Evolutionary conservation across 2,329 filamentous ascomycete species (phyloP).

Genomic region (Aspergillus latus): DNA sequence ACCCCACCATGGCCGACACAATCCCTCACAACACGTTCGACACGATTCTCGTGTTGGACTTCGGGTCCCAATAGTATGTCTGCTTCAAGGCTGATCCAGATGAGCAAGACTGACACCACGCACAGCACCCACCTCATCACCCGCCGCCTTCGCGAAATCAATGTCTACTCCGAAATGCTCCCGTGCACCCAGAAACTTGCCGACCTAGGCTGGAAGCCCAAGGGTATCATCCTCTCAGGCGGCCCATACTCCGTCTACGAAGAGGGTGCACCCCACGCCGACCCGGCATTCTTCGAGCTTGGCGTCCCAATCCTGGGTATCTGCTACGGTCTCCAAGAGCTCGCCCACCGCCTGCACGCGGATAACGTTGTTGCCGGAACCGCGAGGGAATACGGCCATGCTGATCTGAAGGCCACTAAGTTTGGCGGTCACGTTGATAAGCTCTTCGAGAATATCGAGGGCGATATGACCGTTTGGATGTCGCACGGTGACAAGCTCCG

Average conservation of each 20-base stretch:
- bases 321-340: constrained; percentile 67
- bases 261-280: constrained; percentile 71
- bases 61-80: constrained; percentile 48
- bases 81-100: background rate
- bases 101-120: constrained; percentile 1
- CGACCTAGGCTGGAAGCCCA: constrained; percentile 75
- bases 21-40: constrained; percentile 46
- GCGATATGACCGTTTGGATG: constrained; percentile 77
- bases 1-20: constrained; percentile 20
- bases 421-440: constrained; percentile 65
- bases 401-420: constrained; percentile 62
- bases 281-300: constrained; percentile 77
- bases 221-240: constrained; percentile 60
- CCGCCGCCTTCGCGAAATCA: constrained; percentile 67
- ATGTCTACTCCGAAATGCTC: constrained; percentile 84
- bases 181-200: constrained; percentile 79
- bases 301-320: constrained; percentile 62
- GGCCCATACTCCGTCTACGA: constrained; percentile 80
- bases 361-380: constrained; percentile 68
- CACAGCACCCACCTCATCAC: constrained; percentile 22
- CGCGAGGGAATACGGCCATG: constrained; percentile 70
- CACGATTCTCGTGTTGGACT: constrained; percentile 72
- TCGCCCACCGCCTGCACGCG: constrained; percentile 67
- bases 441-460: constrained; percentile 74
- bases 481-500: constrained; percentile 84